Base-by-base conservation (phyloP, 352 stramenopile species). In the Phytophthora constricta region DNA sequence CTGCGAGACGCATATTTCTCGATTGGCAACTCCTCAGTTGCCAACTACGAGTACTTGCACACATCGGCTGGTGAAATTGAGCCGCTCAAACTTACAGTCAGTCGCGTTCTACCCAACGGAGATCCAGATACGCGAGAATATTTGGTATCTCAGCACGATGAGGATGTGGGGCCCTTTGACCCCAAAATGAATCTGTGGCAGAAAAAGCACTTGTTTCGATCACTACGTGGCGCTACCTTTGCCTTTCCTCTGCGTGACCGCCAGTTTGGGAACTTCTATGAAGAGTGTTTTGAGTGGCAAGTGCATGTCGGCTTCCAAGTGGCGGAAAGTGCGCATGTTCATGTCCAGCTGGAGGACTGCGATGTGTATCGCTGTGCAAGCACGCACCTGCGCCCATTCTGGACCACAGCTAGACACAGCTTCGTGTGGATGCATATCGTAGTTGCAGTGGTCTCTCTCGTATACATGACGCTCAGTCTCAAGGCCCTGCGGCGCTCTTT, bases 221-320 rank as follows among this genome's bases (percentile, higher is more conserved):
- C 85, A 20, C 31, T 95, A 1, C 58, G 58, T 0, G 26, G 20
- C 11, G 62, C 93, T 19, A 68, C 58, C 27, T 83, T 95, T 43
- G 68, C 71, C 13, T 85, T 96, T 31, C 65, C 69, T 4, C 59
- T 96, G 26, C 80, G 82, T 27, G 88, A 96, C 41, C 77, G 68
- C 10, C 86, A 96, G 65, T 87, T 87, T 56, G 87, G 87, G 14
- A 65, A 80, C 46, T 91, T 86, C 39, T 96, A 96, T 67, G 67
- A 82, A 43, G 88, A 96, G 45, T 96, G 88, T 58, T 96, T 95
- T 63, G 85, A 91, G 56, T 96, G 88, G 88, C 66, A 77, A 31
- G 71, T 96, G 17, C 80, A 83, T 58, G 60, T 92, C 41, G 65
- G 62, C 4, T 74, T 95, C 23, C 50, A 74, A 28, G 77, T 80